Conservation (phyloP, 495 filamentous ascomycete species). For the Hypoxylon crocopeplum region DNA sequence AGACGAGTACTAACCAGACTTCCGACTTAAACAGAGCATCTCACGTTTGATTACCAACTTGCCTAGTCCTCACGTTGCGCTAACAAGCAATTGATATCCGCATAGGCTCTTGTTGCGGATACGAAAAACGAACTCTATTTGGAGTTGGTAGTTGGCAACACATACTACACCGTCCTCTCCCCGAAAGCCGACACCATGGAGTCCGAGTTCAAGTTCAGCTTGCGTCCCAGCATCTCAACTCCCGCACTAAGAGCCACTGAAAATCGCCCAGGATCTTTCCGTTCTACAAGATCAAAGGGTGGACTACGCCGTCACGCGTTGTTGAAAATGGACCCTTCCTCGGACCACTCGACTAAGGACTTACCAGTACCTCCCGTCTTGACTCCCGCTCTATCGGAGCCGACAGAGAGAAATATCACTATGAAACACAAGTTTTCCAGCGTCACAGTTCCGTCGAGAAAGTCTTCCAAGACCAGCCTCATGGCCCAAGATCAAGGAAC, state of each 20-base stretch:
- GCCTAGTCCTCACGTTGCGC: neutral
- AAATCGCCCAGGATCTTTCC: slow-evolving; percentile 25
- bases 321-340: slow-evolving; percentile 23
- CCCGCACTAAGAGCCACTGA: slow-evolving; percentile 28
- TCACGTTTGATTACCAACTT: neutral
- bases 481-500: neutral
- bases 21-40: too few relatives aligned
- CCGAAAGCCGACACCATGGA: slow-evolving; percentile 6
- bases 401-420: neutral
- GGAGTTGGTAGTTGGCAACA: neutral
- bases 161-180: neutral
- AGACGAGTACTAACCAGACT: too few relatives aligned
- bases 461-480: neutral
- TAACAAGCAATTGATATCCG: too few relatives aligned
- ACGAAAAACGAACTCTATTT: too few relatives aligned
- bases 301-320: slow-evolving; percentile 28
- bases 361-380: slow-evolving; percentile 34
- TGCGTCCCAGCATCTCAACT: slow-evolving; percentile 30
- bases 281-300: slow-evolving; percentile 19
- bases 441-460: slow-evolving; percentile 11
- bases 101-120: too few relatives aligned
- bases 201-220: neutral
- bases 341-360: slow-evolving; percentile 22
- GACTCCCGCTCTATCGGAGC: slow-evolving; percentile 7
- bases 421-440: slow-evolving; percentile 10